Evolutionary conservation across 768 basidiomycete genomes (phyloP).

Genomic region (Suillus spraguei): DNA sequence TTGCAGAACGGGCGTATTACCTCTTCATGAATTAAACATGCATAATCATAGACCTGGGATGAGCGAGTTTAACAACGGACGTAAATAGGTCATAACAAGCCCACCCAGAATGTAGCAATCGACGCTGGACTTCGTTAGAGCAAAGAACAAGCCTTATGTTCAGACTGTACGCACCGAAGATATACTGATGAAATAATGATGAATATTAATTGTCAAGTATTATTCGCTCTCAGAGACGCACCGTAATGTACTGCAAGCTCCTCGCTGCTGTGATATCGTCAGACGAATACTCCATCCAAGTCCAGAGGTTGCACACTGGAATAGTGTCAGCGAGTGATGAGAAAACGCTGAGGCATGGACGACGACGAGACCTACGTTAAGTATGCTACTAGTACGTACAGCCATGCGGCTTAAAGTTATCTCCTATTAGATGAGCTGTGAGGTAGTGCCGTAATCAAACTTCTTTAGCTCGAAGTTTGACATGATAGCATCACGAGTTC

Average conservation of each 20-base stretch:
- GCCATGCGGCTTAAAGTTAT: too few relatives aligned
- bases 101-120: background rate
- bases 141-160: background rate
- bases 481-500: too few relatives aligned
- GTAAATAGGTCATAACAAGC: background rate
- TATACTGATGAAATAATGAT: background rate
- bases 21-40: constrained; percentile 2
- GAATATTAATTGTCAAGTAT: background rate
- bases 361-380: too few relatives aligned
- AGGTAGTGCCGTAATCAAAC: too few relatives aligned
- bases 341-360: too few relatives aligned
- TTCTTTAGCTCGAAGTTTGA: too few relatives aligned
- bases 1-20: background rate
- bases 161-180: background rate
- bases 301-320: background rate
- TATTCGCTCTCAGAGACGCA: background rate
- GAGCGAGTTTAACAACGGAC: background rate
- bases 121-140: background rate
- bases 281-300: background rate
- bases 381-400: too few relatives aligned
- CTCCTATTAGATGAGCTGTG: too few relatives aligned
- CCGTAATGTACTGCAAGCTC: background rate
- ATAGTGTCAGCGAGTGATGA: too few relatives aligned
- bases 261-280: background rate
- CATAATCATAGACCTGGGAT: background rate